Percentiles rank a stretch among this genome's conserved stretches.
These are phyloP conservation scores for Aspergillus mulundensis DNA, from an alignment of 495 filamentous ascomycete genomes.

Conservation along the genomic window DNA sequence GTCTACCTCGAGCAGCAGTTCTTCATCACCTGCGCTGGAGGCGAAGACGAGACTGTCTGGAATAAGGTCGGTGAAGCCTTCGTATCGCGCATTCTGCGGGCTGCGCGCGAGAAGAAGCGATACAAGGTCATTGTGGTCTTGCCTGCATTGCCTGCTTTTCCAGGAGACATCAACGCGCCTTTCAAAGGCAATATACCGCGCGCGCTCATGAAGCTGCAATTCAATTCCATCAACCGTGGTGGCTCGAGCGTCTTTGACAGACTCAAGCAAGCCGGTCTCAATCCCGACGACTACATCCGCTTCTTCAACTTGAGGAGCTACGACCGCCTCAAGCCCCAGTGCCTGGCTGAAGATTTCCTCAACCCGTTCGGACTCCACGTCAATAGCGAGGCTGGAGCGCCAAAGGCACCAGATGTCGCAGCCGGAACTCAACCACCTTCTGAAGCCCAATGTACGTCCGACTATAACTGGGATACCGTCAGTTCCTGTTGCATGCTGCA, in stretches of 20 bases:
- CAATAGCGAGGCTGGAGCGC: neutral
- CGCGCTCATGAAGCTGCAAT: slow-evolving; percentile 1
- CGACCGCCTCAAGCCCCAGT: neutral
- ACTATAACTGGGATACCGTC: neutral
- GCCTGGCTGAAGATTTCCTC: neutral
- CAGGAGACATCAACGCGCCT: neutral
- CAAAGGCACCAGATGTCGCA: neutral
- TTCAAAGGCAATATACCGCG: neutral
- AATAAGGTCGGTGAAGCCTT: neutral
- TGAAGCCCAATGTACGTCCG: no score
- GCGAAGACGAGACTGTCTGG: neutral
- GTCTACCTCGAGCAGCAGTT: neutral
- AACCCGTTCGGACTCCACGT: neutral
- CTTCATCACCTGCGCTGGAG: neutral
- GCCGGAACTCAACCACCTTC: no score
- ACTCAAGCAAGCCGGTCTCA: neutral
- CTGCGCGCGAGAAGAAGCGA: neutral
- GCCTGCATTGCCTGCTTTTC: neutral
- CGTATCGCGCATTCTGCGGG: neutral
- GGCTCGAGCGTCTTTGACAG: neutral
- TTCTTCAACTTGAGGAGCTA: neutral
- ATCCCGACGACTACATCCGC: neutral
- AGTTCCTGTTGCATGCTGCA: neutral
- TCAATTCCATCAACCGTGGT: neutral
- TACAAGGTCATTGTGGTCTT: neutral